phyloP scores from a whole-genome alignment of 306 rosid species.

The Macrotyloma uniflorum region DNA sequence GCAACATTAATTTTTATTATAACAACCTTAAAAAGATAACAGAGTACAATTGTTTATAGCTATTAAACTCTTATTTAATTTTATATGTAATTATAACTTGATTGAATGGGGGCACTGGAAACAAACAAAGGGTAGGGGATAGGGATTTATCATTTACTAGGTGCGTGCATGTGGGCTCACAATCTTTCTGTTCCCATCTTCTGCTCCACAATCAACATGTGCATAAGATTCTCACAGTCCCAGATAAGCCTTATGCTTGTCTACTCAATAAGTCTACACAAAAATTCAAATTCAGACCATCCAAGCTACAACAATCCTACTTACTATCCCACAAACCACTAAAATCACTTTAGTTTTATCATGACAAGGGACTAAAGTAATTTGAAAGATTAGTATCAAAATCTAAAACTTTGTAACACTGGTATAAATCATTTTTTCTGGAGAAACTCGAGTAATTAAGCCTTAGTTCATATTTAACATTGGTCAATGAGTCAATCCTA shows the following conservation, averaged over 20 bases:
- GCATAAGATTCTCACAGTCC: slow-evolving; percentile 36
- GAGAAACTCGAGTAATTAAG: no score
- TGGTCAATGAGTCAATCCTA: background rate
- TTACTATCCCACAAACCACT: background rate
- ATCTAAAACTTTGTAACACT: no score
- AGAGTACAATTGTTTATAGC: no score
- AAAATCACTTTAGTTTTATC: background rate
- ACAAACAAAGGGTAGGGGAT: background rate
- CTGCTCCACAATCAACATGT: slow-evolving; percentile 34
- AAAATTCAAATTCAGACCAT: background rate
- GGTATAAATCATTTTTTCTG: no score
- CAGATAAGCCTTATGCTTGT: slow-evolving; percentile 13
- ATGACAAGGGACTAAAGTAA: background rate
- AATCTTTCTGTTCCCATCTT: slow-evolving; percentile 1
- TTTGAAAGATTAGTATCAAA: no score
- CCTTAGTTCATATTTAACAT: background rate
- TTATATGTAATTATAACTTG: background rate
- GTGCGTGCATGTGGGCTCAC: slow-evolving; percentile 38
- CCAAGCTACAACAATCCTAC: background rate
- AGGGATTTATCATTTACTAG: slow-evolving; percentile 5
- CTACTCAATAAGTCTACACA: background rate
- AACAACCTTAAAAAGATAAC: no score
- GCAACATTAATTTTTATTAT: no score
- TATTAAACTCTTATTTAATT: background rate
- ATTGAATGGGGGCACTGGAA: background rate